Evolutionary conservation across 1,284 basidiomycete species (phyloP).

Genomic region (Ceratobasidium sp.): DNA sequence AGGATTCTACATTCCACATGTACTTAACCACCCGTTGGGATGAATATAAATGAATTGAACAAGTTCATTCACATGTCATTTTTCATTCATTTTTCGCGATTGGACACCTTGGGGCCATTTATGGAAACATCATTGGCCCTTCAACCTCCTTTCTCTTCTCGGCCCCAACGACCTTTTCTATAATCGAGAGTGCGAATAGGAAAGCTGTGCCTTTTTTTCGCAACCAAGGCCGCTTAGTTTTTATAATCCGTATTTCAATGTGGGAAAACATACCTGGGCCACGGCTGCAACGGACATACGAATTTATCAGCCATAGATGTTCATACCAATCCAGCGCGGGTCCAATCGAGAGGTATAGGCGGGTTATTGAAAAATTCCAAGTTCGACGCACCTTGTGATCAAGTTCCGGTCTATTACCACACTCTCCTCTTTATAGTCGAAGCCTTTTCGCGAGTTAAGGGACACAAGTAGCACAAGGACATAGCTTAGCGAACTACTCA

Average conservation of each 20-base stretch:
- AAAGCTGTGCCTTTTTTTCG: constrained; percentile 71
- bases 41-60: constrained; percentile 9
- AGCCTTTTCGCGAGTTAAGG: constrained; percentile 61
- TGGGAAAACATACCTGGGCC: constrained; percentile 70
- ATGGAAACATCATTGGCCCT: constrained; percentile 80
- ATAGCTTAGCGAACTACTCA: constrained; percentile 52
- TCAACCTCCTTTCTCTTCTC: constrained; percentile 74
- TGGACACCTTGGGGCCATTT: neutral
- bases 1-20: neutral
- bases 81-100: neutral
- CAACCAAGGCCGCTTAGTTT: neutral
- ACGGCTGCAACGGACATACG: constrained; percentile 61
- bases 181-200: constrained; percentile 76
- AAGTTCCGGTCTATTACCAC: constrained; percentile 81
- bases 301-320: neutral
- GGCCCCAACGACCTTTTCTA: constrained; percentile 73
- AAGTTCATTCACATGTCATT: neutral
- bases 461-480: neutral
- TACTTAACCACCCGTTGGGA: neutral
- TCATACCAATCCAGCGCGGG: neutral
- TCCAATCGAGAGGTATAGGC: constrained; percentile 14
- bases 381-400: constrained; percentile 71
- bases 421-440: constrained; percentile 78
- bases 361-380: constrained; percentile 3
- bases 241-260: neutral